Evolutionary conservation across 1,139 yeast species (phyloP).

Genomic region (Taphrina communis): DNA sequence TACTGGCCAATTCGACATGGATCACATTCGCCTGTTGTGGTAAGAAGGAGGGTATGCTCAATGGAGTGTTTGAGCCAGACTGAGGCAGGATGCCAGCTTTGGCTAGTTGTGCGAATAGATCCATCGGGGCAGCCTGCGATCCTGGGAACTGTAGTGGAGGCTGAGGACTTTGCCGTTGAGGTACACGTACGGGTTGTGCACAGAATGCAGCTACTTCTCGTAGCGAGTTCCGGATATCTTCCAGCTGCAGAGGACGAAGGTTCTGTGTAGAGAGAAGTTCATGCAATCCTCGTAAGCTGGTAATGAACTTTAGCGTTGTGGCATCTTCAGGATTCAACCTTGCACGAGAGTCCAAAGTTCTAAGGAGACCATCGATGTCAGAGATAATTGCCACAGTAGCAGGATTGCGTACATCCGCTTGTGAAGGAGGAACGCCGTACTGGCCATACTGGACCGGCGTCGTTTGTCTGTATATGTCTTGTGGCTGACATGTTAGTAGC

Average conservation of each 20-base stretch:
- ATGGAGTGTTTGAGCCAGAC: slow-evolving; percentile 11
- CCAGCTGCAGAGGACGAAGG: slow-evolving; percentile 18
- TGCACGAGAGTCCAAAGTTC: slow-evolving; percentile 16
- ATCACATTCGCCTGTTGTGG: background rate
- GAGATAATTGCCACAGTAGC: background rate
- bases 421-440: background rate
- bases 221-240: slow-evolving; percentile 11
- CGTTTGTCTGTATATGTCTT: background rate
- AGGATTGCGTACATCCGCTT: background rate
- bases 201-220: slow-evolving; percentile 25
- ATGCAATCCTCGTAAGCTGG: slow-evolving; percentile 20
- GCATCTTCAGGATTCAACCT: slow-evolving; percentile 16
- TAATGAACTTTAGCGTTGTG: slow-evolving; percentile 6
- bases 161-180: background rate
- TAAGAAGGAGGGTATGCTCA: background rate
- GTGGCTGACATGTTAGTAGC: slow-evolving; percentile 1
- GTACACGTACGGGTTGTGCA: slow-evolving; percentile 17
- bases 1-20: slow-evolving; percentile 35
- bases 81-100: slow-evolving; percentile 17
- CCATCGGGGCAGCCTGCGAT: background rate
- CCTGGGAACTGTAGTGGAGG: slow-evolving; percentile 6
- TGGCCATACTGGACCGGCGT: slow-evolving; percentile 4
- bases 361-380: slow-evolving; percentile 13
- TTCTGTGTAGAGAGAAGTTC: slow-evolving; percentile 11
- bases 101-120: slow-evolving; percentile 28